These are phyloP conservation scores for Diaporthe sp. DNA, from an alignment of 2,329 filamentous ascomycete genomes.

Conservation along the genomic window DNA sequence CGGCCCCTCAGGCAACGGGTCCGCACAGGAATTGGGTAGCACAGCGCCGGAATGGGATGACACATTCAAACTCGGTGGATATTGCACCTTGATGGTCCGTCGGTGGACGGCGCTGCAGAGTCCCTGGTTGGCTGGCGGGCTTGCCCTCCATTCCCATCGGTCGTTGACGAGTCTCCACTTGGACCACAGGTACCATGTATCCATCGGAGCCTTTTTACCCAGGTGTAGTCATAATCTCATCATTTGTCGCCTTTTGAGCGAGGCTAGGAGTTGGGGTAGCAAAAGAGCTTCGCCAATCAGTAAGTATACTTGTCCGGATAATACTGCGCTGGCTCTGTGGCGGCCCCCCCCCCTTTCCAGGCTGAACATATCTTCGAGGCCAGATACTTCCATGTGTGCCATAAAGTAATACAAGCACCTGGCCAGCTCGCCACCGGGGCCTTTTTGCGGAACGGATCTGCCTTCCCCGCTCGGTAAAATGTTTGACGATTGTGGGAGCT, in stretches of 20 bases:
- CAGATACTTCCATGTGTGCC: background rate
- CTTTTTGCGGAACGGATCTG: background rate
- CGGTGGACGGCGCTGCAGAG: background rate
- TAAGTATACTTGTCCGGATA: background rate
- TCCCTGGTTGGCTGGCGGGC: background rate
- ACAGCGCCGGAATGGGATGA: background rate
- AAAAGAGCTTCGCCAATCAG: background rate
- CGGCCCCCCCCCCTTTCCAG: background rate
- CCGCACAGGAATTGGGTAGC: background rate
- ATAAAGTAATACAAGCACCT: background rate
- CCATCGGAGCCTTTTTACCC: too few relatives aligned
- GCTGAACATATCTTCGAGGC: background rate
- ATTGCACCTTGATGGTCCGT: background rate
- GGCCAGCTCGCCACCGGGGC: background rate
- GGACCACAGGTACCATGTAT: too few relatives aligned
- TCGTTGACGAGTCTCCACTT: too few relatives aligned
- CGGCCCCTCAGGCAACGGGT: background rate
- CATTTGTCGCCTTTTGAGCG: background rate
- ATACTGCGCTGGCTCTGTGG: background rate
- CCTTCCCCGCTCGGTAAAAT: background rate
- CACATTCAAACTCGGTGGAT: background rate
- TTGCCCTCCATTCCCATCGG: too few relatives aligned
- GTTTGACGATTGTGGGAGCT: background rate
- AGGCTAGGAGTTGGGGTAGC: background rate
- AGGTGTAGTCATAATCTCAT: background rate